These are phyloP conservation scores for Phytopythium ostracodes DNA, from an alignment of 352 stramenopile species.

Conservation along the genomic window DNA sequence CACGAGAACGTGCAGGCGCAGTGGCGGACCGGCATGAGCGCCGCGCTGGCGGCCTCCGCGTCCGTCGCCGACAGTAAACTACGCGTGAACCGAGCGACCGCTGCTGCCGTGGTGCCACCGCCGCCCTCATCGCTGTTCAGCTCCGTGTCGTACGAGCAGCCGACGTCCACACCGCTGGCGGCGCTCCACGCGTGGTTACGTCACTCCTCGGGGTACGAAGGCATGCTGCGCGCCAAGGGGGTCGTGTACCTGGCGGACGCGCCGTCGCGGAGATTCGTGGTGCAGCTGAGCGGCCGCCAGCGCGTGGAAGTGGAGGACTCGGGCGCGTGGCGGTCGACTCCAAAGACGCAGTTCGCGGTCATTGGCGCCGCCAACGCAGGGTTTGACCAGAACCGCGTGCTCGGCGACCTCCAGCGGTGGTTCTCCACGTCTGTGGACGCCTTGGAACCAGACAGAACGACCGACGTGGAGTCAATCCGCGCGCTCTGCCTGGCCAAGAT, in stretches of 20 bases:
- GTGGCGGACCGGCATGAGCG: constrained; percentile 48
- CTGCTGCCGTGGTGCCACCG: neutral
- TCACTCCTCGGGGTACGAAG: constrained; percentile 17
- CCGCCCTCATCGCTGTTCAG: constrained; percentile 20
- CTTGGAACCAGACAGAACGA: constrained; percentile 5
- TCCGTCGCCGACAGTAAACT: constrained; percentile 26
- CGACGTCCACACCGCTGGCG: constrained; percentile 32
- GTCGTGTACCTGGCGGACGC: constrained; percentile 63
- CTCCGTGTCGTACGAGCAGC: constrained; percentile 44
- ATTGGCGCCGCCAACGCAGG: constrained; percentile 33
- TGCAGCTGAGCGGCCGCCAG: constrained; percentile 67
- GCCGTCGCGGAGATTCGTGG: constrained; percentile 52
- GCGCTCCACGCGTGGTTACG: constrained; percentile 49
- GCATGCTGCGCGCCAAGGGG: constrained; percentile 54
- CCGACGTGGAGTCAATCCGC: neutral
- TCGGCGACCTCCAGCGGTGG: constrained; percentile 22
- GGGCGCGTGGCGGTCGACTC: constrained; percentile 46
- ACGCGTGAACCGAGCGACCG: constrained; percentile 13
- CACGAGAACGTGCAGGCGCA: constrained; percentile 60
- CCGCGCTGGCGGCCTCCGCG: constrained; percentile 13
- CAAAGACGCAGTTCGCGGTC: constrained; percentile 71
- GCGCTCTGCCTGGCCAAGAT: constrained; percentile 24
- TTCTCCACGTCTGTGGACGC: constrained; percentile 14
- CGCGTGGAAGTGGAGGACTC: constrained; percentile 64
- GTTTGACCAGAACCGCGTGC: constrained; percentile 30